These are phyloP conservation scores for Naegleria fowleri DNA, from an alignment of 208 protist genomes.

Conservation along the genomic window DNA sequence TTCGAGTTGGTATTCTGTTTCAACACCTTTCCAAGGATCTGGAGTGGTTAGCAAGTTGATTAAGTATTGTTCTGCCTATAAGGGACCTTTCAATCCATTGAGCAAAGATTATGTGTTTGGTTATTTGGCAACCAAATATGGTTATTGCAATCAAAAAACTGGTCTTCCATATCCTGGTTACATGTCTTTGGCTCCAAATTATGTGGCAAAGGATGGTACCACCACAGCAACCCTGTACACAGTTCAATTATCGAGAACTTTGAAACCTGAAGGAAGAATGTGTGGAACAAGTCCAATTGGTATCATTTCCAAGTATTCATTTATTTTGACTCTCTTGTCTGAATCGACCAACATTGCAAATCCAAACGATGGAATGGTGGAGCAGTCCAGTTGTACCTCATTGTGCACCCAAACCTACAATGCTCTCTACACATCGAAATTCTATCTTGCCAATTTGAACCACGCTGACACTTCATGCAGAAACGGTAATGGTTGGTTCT, in stretches of 20 bases:
- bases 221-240: neutral
- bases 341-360: neutral
- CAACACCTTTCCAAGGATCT: neutral
- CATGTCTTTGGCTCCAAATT: neutral
- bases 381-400: neutral
- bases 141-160: neutral
- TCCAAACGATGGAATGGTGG: neutral
- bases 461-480: slow-evolving; percentile 2
- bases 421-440: neutral
- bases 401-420: neutral
- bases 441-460: neutral
- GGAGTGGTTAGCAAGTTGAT: neutral
- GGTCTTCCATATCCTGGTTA: neutral
- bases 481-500: slow-evolving; percentile 24
- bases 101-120: neutral
- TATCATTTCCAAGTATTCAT: neutral
- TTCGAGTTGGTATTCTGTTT: neutral
- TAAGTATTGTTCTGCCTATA: neutral
- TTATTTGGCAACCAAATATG: neutral
- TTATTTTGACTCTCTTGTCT: neutral
- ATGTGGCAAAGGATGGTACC: neutral
- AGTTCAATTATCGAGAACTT: neutral
- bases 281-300: neutral
- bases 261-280: neutral
- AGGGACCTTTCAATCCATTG: neutral